Percentiles rank a stretch among this genome's conserved stretches.
phyloP scores from a whole-genome alignment of 495 filamentous ascomycete genomes.

The Chaetomidium leptoderma region DNA sequence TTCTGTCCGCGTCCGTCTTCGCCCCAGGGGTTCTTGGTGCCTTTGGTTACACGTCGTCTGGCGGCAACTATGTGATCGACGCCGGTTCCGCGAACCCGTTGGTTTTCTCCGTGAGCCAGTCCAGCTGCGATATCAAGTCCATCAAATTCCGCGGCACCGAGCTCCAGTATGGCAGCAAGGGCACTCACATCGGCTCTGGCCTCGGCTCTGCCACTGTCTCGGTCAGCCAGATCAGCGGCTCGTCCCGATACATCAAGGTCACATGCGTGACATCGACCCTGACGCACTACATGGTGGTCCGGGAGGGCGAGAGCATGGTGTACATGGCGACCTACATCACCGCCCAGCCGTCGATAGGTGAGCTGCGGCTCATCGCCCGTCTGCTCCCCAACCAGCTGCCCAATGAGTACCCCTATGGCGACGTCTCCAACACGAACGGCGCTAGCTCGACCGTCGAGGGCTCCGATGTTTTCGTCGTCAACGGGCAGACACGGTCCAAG shows the following conservation, averaged over 20 bases:
- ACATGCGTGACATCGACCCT: constrained; percentile 56
- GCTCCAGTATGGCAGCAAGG: constrained; percentile 50
- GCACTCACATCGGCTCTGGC: constrained; percentile 58
- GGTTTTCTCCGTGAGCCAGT: constrained; percentile 53
- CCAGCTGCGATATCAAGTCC: constrained; percentile 60
- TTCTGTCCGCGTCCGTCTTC: constrained; percentile 32
- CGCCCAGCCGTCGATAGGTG: constrained; percentile 55
- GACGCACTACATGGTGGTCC: constrained; percentile 61
- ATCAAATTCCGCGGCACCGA: constrained; percentile 56
- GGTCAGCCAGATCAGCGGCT: constrained; percentile 39
- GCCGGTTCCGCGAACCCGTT: constrained; percentile 52
- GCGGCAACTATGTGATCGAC: constrained; percentile 49
- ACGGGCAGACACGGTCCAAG: constrained; percentile 61
- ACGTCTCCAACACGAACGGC: constrained; percentile 47
- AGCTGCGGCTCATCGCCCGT: constrained; percentile 62
- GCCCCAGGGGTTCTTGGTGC: constrained; percentile 35
- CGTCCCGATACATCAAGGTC: constrained; percentile 53
- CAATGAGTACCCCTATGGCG: constrained; percentile 50
- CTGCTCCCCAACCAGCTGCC: constrained; percentile 53
- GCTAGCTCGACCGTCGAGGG: constrained; percentile 54
- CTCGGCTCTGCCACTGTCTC: constrained; percentile 57
- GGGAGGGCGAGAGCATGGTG: constrained; percentile 54
- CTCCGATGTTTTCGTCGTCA: constrained; percentile 58
- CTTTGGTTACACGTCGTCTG: constrained; percentile 42
- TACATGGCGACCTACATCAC: constrained; percentile 63